Evolutionary conservation across 352 stramenopile genomes (phyloP), one percentile per base, ranked within the genome.

Genomic region (Phytophthora litchii): DNA sequence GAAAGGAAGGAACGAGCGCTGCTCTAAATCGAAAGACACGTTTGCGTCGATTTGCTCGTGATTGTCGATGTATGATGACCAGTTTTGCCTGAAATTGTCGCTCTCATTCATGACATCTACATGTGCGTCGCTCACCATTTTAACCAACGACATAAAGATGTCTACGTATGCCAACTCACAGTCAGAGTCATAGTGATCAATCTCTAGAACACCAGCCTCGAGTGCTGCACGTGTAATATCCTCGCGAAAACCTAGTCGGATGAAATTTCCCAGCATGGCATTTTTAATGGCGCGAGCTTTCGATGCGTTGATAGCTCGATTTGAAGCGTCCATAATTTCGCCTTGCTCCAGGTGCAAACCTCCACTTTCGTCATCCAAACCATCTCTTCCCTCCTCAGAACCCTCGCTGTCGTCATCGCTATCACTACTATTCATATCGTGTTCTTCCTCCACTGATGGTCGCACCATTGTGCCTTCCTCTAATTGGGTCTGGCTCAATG

Each of bases 161-260:
- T 92, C 83, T n/a, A 86, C 77, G 53, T 92, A 91, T 9, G 80
- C 83, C 23, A 92, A 60, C 46, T 92, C 83, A 42, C 78, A 89
- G 47, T 92, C 78, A 0, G 65, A 75, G 35, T 89, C 80, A 23
- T 86, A 89, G 32, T 92, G 72, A 21, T 83, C 67, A 35, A 91
- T 86, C 42, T 92, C 79, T 5, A 75, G 62, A 25, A 83, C 65
- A 6, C 80, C 80, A 14, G 79, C 75, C 31, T 92, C 80, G 0
- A 92, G 67, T 40, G 79, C 80, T 12, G 69, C 54, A 12, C 54
- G 69, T 0, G 77, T 62, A 23, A 88, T 37, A 12, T 63, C 54
- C 16, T 88, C 65, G 3, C 67, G 47, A 54, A 91, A 92, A 3
- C 70, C 72, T 10, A 92, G 67, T 0, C 54, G 69, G 4, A 72